Percentiles rank a stretch among this genome's conserved stretches.
These are phyloP conservation scores for Colletotrichum scovillei DNA, from an alignment of 2,329 filamentous ascomycete species.

Conservation along the genomic window DNA sequence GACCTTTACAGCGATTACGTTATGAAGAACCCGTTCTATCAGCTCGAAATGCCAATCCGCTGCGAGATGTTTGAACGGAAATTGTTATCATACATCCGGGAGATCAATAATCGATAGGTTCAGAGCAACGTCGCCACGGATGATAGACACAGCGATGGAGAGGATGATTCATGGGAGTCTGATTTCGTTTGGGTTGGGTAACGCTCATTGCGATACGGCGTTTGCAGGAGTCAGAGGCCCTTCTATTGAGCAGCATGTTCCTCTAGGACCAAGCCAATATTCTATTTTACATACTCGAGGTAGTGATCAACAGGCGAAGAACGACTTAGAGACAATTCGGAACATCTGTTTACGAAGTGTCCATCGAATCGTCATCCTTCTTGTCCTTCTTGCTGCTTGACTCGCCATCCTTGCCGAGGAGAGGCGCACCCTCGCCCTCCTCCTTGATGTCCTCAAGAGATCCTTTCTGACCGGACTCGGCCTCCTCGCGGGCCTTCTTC, in stretches of 20 bases:
- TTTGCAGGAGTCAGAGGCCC: constrained; percentile 30
- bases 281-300: constrained; percentile 35
- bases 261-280: constrained; percentile 29
- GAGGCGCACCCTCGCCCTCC: constrained; percentile 76
- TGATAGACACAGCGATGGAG: neutral
- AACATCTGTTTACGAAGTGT: constrained; percentile 74
- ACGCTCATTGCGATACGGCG: constrained; percentile 18
- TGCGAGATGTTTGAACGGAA: constrained; percentile 96
- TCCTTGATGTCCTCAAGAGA: constrained; percentile 86
- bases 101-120: constrained; percentile 68
- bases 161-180: neutral
- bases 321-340: neutral
- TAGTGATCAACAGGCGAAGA: constrained; percentile 22
- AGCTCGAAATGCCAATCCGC: constrained; percentile 95
- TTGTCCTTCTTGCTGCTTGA: constrained; percentile 56
- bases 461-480: constrained; percentile 78
- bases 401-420: constrained; percentile 69
- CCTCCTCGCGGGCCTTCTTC: constrained; percentile 82
- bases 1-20: constrained; percentile 97
- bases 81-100: constrained; percentile 82
- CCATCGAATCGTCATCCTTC: constrained; percentile 82
- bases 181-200: neutral
- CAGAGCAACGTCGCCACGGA: constrained; percentile 22
- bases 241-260: constrained; percentile 32
- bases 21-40: constrained; percentile 99